Evolutionary conservation across 2,329 filamentous ascomycete species (phyloP), one percentile per base, ranked within the genome.

Genomic region (Colletotrichum aenigma): DNA sequence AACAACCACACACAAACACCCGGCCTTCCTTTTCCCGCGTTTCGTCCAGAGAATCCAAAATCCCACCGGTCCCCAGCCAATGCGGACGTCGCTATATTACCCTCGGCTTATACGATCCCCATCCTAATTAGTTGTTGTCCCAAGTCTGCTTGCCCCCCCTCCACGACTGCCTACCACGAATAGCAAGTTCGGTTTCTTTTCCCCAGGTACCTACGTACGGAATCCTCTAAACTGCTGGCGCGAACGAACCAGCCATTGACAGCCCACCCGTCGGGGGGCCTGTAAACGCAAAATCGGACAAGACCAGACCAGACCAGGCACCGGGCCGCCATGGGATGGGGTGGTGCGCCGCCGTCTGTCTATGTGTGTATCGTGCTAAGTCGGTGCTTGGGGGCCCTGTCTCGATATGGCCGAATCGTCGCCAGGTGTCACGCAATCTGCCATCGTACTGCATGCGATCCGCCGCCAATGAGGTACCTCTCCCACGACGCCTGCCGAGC

Each of bases 11-110:
- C 28, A 36, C 66, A 74, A 56, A 66, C 24, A 38, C 66, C 64
- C 70, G 73, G 70, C 73, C 73, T 65, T 38, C 9, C 70, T 28
- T 34, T 68, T 75, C 58, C 73, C 73, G 73, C 70, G 73, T 75
- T 75, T 75, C 73, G 73, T 75, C 73, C 70, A 73, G 64, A 67
- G 28, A 56, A 55, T 60, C 56, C 62, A 61, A 24, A 24, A 34
- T 68, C 65, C n/a, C 64, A 36, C 55, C 21, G 18, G n/a, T n/a
- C 7, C 16, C 6, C 30, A 16, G 38, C 52, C 52, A 32, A 67
- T 52, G 38, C 36, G 34, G 18, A 55, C 28, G 34, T 21, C 32
- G 48, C 71, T 67, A 64, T 67, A 75, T 61, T 48, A 55, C 56
- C 21, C 64, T 56, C 55, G 69, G 69, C 21, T 66, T 72, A 24